Base-by-base conservation (phyloP, 257 asterid genomes). In the Asclepias syriaca region DNA sequence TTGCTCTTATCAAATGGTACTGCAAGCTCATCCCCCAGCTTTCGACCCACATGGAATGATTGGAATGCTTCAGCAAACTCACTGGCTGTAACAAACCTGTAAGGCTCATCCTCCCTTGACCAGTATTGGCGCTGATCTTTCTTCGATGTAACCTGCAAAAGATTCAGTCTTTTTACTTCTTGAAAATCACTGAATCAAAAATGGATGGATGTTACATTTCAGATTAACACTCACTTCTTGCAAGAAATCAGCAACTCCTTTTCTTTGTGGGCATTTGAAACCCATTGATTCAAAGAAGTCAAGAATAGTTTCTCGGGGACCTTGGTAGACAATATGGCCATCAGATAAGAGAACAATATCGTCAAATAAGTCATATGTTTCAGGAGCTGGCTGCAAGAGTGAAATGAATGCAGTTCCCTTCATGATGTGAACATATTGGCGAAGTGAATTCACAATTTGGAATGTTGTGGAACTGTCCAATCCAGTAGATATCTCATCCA, bases 1-100 rank as follows among this genome's bases (percentile, higher is more conserved):
- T 83, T 87, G 69, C 70, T 88, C 86, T 72, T 90, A 56, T 90
- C 93, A 19, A 75, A 88, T 16, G 93, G 87, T 49, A 60, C 71
- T 37, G 84, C 87, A 49, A 90, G 87, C 67, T 90, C 89, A 3
- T 84, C 87, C 19, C 73, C 77, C 0, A 84, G 53, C 37, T 65
- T 80, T 59, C 80, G 68, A 1, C 93, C 95, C 49, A 74, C 70
- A 45, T 77, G 79, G 66, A 77, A 81, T 27, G 79, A 74, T 16
- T 77, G 72, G 69, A 74, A 77, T 64, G 77, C 79, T 61, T 77
- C 74, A 4, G 77, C 72, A 74, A 81, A 77, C 68, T 81, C 85
- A 15, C 70, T 46, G 2, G 75, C 73, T 1, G 63, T 54, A 12
- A 77, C 27, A 65, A 77, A 81, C 53, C 53, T 48, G 67, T 81